Evolutionary conservation across 805 yeast genomes (phyloP).

Genomic region (Saturnispora quitensis): DNA sequence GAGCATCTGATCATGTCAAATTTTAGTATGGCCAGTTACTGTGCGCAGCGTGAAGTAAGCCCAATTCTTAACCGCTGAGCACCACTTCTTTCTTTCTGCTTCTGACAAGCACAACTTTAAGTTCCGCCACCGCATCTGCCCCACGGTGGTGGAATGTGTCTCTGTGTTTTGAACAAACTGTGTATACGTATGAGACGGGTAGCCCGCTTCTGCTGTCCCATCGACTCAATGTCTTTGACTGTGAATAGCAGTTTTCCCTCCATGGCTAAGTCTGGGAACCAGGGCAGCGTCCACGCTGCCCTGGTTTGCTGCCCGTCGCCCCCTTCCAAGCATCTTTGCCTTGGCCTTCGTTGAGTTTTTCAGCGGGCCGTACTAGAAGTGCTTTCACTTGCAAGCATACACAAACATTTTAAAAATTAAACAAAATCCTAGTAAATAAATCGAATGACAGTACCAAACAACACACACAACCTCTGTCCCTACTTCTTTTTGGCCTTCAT

Average conservation of each 20-base stretch:
- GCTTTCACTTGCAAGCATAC: not conserved
- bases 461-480: not conserved
- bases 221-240: not conserved
- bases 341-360: not conserved
- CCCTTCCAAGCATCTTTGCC: not conserved
- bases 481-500: conserved; percentile 43
- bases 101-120: conserved; percentile 12
- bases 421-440: not conserved
- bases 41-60: not conserved
- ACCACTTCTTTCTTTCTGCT: not conserved
- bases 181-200: not conserved
- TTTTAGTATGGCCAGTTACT: not conserved
- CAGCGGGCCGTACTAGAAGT: not conserved
- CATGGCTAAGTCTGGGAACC: not conserved
- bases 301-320: not conserved
- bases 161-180: conserved; percentile 13
- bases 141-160: conserved; percentile 14
- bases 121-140: conserved; percentile 8
- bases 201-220: not conserved
- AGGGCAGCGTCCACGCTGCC: not conserved
- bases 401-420: not conserved
- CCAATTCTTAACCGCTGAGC: not conserved
- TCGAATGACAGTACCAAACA: not conserved
- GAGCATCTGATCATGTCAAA: not conserved
- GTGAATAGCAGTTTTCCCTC: not conserved